Conservation (phyloP, 2,329 filamentous ascomycete species). For the Claviceps sp. region DNA sequence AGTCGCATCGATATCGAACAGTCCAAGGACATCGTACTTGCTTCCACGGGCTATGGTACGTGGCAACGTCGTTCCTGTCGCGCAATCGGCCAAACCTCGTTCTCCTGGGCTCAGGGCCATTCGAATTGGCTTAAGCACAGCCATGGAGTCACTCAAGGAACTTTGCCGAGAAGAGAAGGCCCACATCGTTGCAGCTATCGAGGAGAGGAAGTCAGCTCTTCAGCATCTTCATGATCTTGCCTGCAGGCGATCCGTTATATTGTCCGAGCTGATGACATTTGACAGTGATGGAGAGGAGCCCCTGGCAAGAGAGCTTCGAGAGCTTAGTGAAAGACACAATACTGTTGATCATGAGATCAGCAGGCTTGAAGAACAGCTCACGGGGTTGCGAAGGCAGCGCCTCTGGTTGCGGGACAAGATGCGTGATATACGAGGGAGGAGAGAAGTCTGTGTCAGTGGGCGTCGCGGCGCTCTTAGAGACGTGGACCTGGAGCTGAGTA, state of each 20-base stretch:
- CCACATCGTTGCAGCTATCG: constrained; percentile 42
- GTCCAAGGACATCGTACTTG: constrained; percentile 29
- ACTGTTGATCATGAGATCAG: constrained; percentile 49
- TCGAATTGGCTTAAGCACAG: constrained; percentile 48
- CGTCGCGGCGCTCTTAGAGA: constrained; percentile 55
- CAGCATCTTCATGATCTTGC: constrained; percentile 40
- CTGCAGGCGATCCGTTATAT: constrained; percentile 35
- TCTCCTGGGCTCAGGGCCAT: constrained; percentile 47
- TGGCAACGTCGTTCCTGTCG: constrained; percentile 45
- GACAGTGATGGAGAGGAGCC: constrained; percentile 43
- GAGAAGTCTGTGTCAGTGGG: constrained; percentile 59
- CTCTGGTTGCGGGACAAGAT: constrained; percentile 47
- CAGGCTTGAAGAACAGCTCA: constrained; percentile 50
- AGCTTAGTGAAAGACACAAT: constrained; percentile 41
- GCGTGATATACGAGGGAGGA: constrained; percentile 47
- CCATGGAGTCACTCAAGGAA: constrained; percentile 49
- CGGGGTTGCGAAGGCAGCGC: constrained; percentile 45
- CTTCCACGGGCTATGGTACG: constrained; percentile 23
- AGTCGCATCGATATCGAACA: constrained; percentile 25
- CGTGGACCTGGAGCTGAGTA: constrained; percentile 47
- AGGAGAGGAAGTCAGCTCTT: constrained; percentile 43
- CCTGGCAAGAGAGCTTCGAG: constrained; percentile 46
- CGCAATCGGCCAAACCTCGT: constrained; percentile 36
- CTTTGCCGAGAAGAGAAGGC: constrained; percentile 58
- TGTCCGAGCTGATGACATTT: constrained; percentile 37